Evolutionary conservation across 768 basidiomycete species (phyloP), one percentile per base, ranked within the genome.

Genomic region (Tubosaeta sp.): DNA sequence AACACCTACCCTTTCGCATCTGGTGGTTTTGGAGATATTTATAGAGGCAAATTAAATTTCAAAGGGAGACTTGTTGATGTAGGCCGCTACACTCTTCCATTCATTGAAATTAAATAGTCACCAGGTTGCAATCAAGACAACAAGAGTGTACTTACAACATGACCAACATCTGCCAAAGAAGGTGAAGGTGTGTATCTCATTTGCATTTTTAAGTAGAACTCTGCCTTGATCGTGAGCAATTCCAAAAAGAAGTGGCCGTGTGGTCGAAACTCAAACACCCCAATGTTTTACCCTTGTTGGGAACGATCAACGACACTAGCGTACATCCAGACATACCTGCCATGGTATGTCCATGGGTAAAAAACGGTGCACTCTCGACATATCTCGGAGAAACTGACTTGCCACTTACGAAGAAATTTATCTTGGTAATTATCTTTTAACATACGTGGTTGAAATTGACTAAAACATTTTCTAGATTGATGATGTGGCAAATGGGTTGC

Each of bases 301-400:
- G 41, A 16, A 50, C 31, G 4, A 14, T 48, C 16, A 39, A 12
- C 5, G 48, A 50, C 14, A 4, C 19, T 12, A 12, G 9, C 10
- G n/a, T 17, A 16, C 22, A 27, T n/a, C 16, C 48, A 2, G 29
- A 26, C 13, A 31, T 50, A 42, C 48, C 48, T 16, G 48, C 48
- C 6, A 42, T 50, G 48, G 48, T 50, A 6, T 50, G 41, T 25
- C 48, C 48, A 22, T 50, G 48, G 48, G 11, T 32, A 6, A 32
- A 43, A 34, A 22, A 33, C 7, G 39, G 41, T 34, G 32, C 39
- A 33, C 31, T 43, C 5, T 22, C 48, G 17, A n/a, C 12, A 25
- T 50, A 50, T 25, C 32, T 50, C 4, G 48, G 26, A 32, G 6
- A 5, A n/a, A 16, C 25, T 16, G 17, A 43, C 16, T 10, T 50